A percentile compares a stretch with the other conserved stretches of the same genome.
phyloP scores from a whole-genome alignment of 768 basidiomycete genomes.

The Hortiboletus flavorubellus region DNA sequence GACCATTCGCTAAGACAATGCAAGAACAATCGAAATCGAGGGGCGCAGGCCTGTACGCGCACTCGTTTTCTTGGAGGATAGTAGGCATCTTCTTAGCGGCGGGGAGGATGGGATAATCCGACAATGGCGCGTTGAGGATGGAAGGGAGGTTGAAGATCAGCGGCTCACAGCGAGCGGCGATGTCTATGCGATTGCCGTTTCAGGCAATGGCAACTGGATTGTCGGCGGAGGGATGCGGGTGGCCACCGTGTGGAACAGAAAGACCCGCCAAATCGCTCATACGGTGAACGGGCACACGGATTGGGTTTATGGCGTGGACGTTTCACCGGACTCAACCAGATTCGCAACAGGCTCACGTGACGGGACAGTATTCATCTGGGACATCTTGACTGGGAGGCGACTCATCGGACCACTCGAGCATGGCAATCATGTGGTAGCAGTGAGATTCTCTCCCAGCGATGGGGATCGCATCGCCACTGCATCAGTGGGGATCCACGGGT shows the following conservation, averaged over 20 bases:
- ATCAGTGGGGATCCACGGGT: neutral
- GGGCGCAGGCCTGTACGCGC: neutral
- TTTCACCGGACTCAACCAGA: slow-evolving; percentile 6
- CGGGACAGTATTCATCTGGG: slow-evolving; percentile 1
- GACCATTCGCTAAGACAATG: neutral
- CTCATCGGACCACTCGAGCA: slow-evolving; percentile 9
- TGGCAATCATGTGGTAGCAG: neutral
- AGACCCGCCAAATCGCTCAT: neutral
- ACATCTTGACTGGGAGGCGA: slow-evolving; percentile 1
- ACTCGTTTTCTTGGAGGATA: neutral
- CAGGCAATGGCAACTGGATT: slow-evolving; percentile 1
- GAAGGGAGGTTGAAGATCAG: neutral
- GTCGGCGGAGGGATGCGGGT: neutral
- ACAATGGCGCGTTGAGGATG: neutral
- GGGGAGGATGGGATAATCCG: neutral
- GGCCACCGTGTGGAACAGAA: neutral
- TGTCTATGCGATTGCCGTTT: neutral
- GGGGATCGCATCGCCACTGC: neutral
- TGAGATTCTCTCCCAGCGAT: slow-evolving; percentile 14
- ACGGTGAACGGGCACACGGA: neutral
- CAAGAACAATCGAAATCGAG: neutral
- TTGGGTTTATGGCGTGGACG: neutral
- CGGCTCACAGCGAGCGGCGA: neutral
- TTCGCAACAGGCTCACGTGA: slow-evolving; percentile 3
- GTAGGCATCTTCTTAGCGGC: neutral